These are phyloP conservation scores for Aspergillus fumigatus DNA, from an alignment of 2,329 filamentous ascomycete genomes.

Conservation along the genomic window DNA sequence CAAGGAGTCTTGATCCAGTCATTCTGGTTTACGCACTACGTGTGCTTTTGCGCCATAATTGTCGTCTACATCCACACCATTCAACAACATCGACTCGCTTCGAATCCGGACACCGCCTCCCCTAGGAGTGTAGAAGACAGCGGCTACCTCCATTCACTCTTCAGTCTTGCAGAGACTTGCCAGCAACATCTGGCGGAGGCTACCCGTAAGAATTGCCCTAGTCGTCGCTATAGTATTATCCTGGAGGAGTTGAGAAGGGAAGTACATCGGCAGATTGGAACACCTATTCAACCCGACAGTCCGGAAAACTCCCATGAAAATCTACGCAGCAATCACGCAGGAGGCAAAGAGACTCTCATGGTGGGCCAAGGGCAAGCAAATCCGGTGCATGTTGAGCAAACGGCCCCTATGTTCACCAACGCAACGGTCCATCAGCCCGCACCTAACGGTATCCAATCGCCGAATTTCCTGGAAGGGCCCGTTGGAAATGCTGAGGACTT, in stretches of 20 bases:
- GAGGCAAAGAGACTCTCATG: background rate
- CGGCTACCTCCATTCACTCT: conserved; percentile 27
- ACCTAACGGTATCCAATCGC: conserved; percentile 15
- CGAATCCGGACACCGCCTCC: conserved; percentile 14
- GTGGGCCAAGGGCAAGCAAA: conserved; percentile 5
- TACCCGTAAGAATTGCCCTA: conserved; percentile 45
- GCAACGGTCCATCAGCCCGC: conserved; percentile 13
- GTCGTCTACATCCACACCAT: conserved; percentile 42
- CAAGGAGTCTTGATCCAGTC: conserved; percentile 35
- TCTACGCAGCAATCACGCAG: background rate
- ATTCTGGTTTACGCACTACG: conserved; percentile 43
- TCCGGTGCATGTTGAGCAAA: background rate
- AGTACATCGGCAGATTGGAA: conserved; percentile 33
- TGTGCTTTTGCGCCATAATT: conserved; percentile 40
- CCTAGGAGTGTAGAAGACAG: conserved; percentile 15
- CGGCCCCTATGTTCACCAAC: conserved; percentile 10
- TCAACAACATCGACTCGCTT: conserved; percentile 31
- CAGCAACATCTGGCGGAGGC: conserved; percentile 44
- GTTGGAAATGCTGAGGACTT: conserved; percentile 22
- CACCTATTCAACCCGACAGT: conserved; percentile 5
- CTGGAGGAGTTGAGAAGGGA: conserved; percentile 44
- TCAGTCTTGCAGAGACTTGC: conserved; percentile 43
- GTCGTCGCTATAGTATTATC: conserved; percentile 46
- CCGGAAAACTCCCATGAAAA: background rate
- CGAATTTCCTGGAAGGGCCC: conserved; percentile 12